Percentiles rank a stretch among this genome's conserved stretches.
These are phyloP conservation scores for Sporothrix euskadiensis DNA, from an alignment of 2,329 filamentous ascomycete species.

Conservation along the genomic window DNA sequence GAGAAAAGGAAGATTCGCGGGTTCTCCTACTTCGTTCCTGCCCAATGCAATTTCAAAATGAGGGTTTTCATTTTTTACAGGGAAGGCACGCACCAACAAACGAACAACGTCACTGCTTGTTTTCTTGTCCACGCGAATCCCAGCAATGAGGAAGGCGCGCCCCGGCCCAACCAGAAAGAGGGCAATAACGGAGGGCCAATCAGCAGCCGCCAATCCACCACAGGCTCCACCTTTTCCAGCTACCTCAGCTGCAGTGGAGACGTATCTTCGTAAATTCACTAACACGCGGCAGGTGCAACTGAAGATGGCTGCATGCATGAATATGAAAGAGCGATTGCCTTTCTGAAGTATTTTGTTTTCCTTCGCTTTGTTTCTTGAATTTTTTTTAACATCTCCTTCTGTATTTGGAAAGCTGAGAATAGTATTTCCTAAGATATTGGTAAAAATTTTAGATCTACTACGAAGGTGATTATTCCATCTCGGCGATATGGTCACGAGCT, in stretches of 20 bases:
- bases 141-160: background rate
- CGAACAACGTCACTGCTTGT: constrained; percentile 13
- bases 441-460: too few species aligned
- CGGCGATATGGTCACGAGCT: background rate
- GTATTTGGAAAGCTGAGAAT: too few species aligned
- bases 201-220: background rate
- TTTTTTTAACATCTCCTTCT: too few species aligned
- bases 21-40: background rate
- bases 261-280: background rate
- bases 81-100: background rate
- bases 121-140: background rate
- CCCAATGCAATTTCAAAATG: background rate
- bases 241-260: background rate
- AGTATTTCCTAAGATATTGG: too few species aligned
- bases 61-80: constrained; percentile 2
- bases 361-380: too few species aligned
- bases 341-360: background rate
- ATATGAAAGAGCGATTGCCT: background rate
- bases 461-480: background rate
- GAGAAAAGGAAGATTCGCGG: background rate
- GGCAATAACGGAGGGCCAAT: constrained; percentile 3
- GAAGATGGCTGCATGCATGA: background rate
- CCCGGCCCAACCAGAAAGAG: background rate
- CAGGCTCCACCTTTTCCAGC: background rate
- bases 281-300: constrained; percentile 2